A percentile compares a stretch with the other conserved stretches of the same genome.
Conservation (phyloP, 192 early-diverging fungal genomes). For the Martensiomyces pterosporus region DNA sequence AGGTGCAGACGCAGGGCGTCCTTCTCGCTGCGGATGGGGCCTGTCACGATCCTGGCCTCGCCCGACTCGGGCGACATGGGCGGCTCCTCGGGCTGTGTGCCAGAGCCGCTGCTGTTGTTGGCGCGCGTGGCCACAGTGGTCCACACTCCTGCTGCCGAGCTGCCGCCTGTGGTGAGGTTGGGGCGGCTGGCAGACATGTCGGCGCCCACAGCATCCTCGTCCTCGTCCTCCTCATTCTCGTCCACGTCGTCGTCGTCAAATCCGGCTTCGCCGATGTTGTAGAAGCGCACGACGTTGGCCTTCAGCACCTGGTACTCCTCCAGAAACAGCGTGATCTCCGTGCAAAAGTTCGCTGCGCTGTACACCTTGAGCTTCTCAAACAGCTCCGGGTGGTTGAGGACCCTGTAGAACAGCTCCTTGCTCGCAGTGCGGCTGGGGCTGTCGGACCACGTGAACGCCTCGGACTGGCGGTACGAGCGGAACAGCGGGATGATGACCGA, state of each 20-base stretch:
- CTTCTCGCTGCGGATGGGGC: constrained; percentile 14
- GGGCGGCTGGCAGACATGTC: constrained; percentile 10
- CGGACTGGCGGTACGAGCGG: constrained; percentile 44
- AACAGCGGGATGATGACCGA: constrained; percentile 46
- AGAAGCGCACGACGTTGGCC: constrained; percentile 49
- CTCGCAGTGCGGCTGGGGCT: constrained; percentile 26
- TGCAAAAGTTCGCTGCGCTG: constrained; percentile 49
- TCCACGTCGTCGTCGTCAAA: constrained; percentile 31
- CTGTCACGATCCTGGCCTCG: background rate
- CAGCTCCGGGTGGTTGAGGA: constrained; percentile 49
- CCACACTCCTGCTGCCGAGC: too few relatives aligned
- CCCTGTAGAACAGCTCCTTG: constrained; percentile 49
- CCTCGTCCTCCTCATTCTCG: constrained; percentile 14
- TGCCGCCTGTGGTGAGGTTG: constrained; percentile 14
- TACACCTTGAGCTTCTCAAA: constrained; percentile 47
- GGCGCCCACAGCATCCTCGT: constrained; percentile 3
- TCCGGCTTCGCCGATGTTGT: constrained; percentile 48
- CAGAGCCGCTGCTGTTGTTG: background rate
- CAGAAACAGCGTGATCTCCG: constrained; percentile 48
- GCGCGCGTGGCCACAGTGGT: background rate
- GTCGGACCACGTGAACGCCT: constrained; percentile 41
- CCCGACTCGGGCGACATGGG: background rate
- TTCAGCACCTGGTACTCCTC: constrained; percentile 55
- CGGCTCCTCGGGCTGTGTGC: background rate
- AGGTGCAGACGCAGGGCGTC: constrained; percentile 40